phyloP scores from a whole-genome alignment of 2,329 filamentous ascomycete genomes.

The Falciphora oryzae region DNA sequence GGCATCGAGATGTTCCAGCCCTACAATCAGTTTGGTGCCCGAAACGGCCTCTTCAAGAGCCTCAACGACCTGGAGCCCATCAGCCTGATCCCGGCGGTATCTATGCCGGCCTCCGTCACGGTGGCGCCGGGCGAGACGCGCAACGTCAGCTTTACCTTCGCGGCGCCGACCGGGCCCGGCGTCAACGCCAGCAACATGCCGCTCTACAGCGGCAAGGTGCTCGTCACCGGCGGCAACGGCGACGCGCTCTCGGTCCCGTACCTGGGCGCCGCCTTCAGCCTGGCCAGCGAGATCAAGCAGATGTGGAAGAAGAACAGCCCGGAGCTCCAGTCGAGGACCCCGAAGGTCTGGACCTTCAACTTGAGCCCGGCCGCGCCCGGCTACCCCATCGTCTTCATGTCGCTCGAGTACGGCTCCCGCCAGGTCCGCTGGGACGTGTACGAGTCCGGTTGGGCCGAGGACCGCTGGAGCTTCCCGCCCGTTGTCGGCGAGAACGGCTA shows the following conservation, averaged over 20 bases:
- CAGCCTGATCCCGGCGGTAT: not conserved
- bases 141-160: constrained; percentile 21
- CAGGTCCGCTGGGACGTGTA: constrained; percentile 26
- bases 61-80: not conserved
- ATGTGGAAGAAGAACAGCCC: not conserved
- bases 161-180: constrained; percentile 15
- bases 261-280: constrained; percentile 8
- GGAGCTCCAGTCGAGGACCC: not conserved
- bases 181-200: constrained; percentile 2
- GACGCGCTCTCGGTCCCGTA: constrained; percentile 8
- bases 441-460: constrained; percentile 18
- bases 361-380: constrained; percentile 19
- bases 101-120: not conserved
- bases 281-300: constrained; percentile 11
- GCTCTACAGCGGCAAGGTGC: constrained; percentile 5
- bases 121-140: constrained; percentile 19
- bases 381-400: constrained; percentile 22
- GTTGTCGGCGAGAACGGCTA: constrained; percentile 19
- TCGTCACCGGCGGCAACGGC: constrained; percentile 5
- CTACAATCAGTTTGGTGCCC: not conserved
- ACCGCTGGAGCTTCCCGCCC: constrained; percentile 21
- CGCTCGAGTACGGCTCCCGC: constrained; percentile 20
- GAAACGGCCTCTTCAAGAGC: not conserved
- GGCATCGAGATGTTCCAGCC: constrained; percentile 32
- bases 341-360: constrained; percentile 18